These are phyloP conservation scores for Aureobasidium sp. DNA, from an alignment of 2,329 filamentous ascomycete genomes.

Conservation along the genomic window DNA sequence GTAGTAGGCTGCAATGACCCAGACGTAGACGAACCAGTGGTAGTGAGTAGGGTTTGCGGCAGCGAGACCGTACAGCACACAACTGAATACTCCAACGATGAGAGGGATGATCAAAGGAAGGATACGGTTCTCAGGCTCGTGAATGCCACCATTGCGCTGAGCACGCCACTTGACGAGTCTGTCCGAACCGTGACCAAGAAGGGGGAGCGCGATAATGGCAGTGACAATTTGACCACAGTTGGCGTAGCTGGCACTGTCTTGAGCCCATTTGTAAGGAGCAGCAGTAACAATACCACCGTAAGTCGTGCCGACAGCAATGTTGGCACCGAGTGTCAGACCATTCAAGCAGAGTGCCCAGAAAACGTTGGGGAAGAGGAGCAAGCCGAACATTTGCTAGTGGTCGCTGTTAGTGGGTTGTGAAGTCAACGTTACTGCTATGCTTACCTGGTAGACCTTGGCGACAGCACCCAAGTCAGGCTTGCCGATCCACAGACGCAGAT, in stretches of 20 bases:
- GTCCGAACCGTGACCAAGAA: conserved; percentile 36
- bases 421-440: neutral
- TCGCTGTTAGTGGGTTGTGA: neutral
- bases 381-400: conserved; percentile 21
- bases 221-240: conserved; percentile 37
- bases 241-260: conserved; percentile 31
- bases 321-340: conserved; percentile 35
- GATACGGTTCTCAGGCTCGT: conserved; percentile 37
- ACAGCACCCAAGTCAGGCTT: conserved; percentile 34
- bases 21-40: conserved; percentile 24
- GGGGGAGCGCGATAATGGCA: conserved; percentile 33
- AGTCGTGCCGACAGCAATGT: conserved; percentile 39
- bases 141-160: conserved; percentile 33
- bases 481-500: conserved; percentile 37
- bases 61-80: conserved; percentile 35
- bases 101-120: conserved; percentile 33
- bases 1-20: conserved; percentile 24
- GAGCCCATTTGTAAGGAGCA: conserved; percentile 33
- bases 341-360: conserved; percentile 38
- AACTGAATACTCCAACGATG: conserved; percentile 32
- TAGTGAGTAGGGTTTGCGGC: conserved; percentile 24
- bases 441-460: conserved; percentile 23
- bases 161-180: conserved; percentile 32
- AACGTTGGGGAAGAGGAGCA: conserved; percentile 35
- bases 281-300: conserved; percentile 33